Evolutionary conservation across 2,329 filamentous ascomycete genomes (phyloP).

Genomic region (Arthroderma uncinatum): DNA sequence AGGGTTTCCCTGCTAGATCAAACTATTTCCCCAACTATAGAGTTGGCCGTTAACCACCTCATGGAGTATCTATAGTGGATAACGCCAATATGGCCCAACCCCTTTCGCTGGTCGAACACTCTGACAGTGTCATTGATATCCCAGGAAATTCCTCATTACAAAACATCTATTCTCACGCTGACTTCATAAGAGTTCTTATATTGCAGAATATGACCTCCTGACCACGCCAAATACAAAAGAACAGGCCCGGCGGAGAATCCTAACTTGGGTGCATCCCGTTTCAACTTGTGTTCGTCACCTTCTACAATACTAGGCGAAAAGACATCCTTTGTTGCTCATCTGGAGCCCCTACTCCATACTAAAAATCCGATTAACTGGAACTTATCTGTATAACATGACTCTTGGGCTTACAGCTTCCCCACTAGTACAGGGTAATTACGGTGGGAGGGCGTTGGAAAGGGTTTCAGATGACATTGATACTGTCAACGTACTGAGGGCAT

Average conservation of each 20-base stretch:
- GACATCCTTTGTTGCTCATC: too few relatives aligned
- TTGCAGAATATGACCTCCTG: not conserved
- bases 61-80: not conserved
- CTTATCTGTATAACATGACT: not conserved
- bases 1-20: not conserved
- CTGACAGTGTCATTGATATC: too few relatives aligned
- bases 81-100: not conserved
- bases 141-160: not conserved
- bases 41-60: not conserved
- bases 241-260: not conserved
- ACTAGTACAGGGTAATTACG: not conserved
- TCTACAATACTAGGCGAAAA: too few relatives aligned
- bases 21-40: not conserved
- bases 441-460: constrained; percentile 3
- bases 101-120: too few relatives aligned
- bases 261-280: not conserved
- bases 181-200: not conserved
- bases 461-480: constrained; percentile 45
- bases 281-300: not conserved
- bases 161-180: not conserved
- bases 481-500: constrained; percentile 49
- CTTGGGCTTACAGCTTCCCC: not conserved
- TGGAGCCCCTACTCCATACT: too few relatives aligned
- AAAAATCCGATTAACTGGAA: not conserved
- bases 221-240: not conserved